phyloP scores from a whole-genome alignment of 2,329 filamentous ascomycete genomes.

The Arachnomyces sp. region DNA sequence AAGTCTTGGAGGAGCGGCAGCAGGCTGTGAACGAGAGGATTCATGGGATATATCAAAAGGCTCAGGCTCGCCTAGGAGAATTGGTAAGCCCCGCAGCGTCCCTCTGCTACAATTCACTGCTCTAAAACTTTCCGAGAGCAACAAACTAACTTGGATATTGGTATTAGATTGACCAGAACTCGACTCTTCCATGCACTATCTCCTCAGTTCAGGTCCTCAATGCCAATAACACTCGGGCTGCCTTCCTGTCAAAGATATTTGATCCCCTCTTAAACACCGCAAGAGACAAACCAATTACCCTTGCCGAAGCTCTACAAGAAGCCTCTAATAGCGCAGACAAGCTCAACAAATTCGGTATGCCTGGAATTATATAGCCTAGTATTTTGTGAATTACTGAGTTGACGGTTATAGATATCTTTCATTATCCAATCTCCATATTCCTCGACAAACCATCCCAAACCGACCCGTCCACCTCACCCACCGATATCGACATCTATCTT shows the following conservation, averaged over 20 bases:
- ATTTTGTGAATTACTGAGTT: slow-evolving; percentile 2
- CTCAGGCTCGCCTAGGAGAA: slow-evolving; percentile 56
- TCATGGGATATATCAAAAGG: slow-evolving; percentile 51
- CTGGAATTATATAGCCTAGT: slow-evolving; percentile 10
- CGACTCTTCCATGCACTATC: slow-evolving; percentile 78
- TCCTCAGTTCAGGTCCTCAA: slow-evolving; percentile 77
- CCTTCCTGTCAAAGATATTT: slow-evolving; percentile 76
- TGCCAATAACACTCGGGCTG: slow-evolving; percentile 70
- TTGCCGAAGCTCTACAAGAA: slow-evolving; percentile 68
- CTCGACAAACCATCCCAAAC: slow-evolving; percentile 65
- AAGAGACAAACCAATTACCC: slow-evolving; percentile 60
- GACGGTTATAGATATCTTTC: slow-evolving; percentile 63
- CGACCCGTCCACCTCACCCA: slow-evolving; percentile 60
- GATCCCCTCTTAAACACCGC: slow-evolving; percentile 65
- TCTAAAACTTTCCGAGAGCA: too few relatives aligned
- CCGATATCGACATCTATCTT: slow-evolving; percentile 73
- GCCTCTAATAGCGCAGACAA: slow-evolving; percentile 63
- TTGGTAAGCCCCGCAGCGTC: slow-evolving; percentile 42
- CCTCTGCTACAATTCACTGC: slow-evolving; percentile 1
- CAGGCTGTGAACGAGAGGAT: slow-evolving; percentile 53
- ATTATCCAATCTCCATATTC: slow-evolving; percentile 71
- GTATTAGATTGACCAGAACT: slow-evolving; percentile 65
- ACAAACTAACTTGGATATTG: slow-evolving; percentile 12
- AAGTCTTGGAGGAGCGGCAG: slow-evolving; percentile 51
- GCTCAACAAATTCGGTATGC: slow-evolving; percentile 69